Percentiles rank a stretch among this genome's conserved stretches.
Conservation (phyloP, 164 flowering plant genomes). For the Annona squamosa region DNA sequence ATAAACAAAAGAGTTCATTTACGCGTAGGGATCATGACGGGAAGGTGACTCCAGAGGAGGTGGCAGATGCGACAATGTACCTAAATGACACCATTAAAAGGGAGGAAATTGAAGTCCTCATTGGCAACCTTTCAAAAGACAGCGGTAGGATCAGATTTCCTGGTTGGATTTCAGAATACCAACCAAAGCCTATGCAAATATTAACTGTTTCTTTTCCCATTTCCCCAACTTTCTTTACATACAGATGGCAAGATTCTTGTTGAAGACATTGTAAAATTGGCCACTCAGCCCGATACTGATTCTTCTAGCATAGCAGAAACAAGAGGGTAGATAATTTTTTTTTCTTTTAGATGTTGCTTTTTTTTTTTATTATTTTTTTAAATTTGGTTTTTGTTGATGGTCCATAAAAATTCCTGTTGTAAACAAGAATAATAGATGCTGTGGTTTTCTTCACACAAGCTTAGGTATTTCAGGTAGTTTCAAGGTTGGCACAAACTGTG, state of each 20-base stretch:
- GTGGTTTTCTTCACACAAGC: too few relatives aligned
- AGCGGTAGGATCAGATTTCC: constrained; percentile 34
- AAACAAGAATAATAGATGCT: too few relatives aligned
- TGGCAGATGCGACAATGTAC: constrained; percentile 73
- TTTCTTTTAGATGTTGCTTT: background rate
- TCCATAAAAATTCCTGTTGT: too few relatives aligned
- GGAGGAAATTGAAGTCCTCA: constrained; percentile 71
- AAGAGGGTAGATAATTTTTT: background rate
- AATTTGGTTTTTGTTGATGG: too few relatives aligned
- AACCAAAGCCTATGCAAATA: background rate
- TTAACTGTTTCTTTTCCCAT: background rate
- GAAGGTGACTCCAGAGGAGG: constrained; percentile 87
- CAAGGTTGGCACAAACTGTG: too few relatives aligned
- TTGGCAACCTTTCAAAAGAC: constrained; percentile 73
- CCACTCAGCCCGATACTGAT: constrained; percentile 26
- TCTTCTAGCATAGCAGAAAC: constrained; percentile 21
- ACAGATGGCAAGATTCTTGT: constrained; percentile 77
- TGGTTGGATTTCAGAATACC: background rate
- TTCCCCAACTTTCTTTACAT: constrained; percentile 7
- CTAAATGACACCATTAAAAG: constrained; percentile 60
- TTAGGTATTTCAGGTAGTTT: too few relatives aligned
- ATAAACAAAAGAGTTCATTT: background rate
- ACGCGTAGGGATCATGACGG: constrained; percentile 72
- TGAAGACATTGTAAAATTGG: constrained; percentile 52
- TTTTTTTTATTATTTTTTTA: background rate